These are phyloP conservation scores for Elaeis guineensis DNA, from an alignment of 176 grass and related monocot genomes.

Conservation along the genomic window DNA sequence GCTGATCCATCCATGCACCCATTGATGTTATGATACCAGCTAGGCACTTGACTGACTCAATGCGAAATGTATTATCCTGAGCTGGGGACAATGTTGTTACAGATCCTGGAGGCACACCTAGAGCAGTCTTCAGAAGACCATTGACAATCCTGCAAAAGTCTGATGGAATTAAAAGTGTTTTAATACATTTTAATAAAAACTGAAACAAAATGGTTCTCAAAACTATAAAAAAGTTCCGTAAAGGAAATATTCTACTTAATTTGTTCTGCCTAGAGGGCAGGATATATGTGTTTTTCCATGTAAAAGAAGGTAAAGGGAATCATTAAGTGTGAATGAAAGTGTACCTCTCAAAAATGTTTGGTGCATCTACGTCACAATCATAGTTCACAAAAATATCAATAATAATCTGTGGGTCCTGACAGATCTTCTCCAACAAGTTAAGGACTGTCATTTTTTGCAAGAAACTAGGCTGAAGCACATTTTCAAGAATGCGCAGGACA, in stretches of 20 bases:
- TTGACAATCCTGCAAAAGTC: conserved; percentile 77
- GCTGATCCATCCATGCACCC: conserved; percentile 87
- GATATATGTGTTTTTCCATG: not conserved
- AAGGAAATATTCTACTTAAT: no score
- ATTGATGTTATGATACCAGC: conserved; percentile 68
- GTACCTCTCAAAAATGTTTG: conserved; percentile 98
- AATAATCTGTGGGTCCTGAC: conserved; percentile 75
- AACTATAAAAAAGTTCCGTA: not conserved
- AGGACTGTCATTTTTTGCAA: conserved; percentile 95
- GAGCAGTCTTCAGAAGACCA: conserved; percentile 83
- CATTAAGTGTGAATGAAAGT: conserved; percentile 9
- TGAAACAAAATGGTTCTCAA: not conserved
- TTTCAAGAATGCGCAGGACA: conserved; percentile 85
- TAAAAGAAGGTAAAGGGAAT: conserved; percentile 4
- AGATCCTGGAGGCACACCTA: conserved; percentile 82
- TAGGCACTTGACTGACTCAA: conserved; percentile 90
- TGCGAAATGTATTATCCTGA: conserved; percentile 85
- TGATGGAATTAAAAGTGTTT: conserved; percentile 41
- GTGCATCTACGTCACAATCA: conserved; percentile 96
- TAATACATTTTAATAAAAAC: conserved; percentile 21
- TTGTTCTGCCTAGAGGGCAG: no score
- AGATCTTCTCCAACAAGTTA: conserved; percentile 82
- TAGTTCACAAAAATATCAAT: conserved; percentile 98
- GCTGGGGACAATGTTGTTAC: conserved; percentile 66
- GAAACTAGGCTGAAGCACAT: conserved; percentile 91